Evolutionary conservation across 2,329 filamentous ascomycete genomes (phyloP), one percentile per base, ranked within the genome.

Genomic region (Fusarium sp.): DNA sequence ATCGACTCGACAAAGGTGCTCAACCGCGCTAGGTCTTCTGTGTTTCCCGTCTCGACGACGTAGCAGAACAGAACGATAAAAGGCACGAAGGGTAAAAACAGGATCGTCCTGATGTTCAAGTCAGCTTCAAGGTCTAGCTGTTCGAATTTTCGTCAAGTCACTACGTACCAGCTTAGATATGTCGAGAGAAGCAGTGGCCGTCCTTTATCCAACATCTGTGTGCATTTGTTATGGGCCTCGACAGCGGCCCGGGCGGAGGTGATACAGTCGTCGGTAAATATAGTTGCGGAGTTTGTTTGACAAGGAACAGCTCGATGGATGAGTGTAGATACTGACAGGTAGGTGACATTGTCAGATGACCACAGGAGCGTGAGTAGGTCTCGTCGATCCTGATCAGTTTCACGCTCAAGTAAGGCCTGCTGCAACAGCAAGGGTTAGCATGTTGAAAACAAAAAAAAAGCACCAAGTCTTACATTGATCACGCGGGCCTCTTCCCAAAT

Each of bases 51-150:
- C 69, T 87, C 84, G 54, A 86, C 83, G 5, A 83, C 82, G 6
- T 84, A 80, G 34, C 83, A 85, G 78, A 88, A 87, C 5, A 87
- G 79, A 5, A 87, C 83, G 54, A 86, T 86, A 71, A 87, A 88
- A 0, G 85, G 84, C 12, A 86, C 84, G 62, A 88, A 87, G 0
- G 85, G 86, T 12, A 84, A 82, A 70, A 86, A 86, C 2, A 86
- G 76, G 5, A 85, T 76, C 1, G 80, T 83, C 83, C 82, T 84
- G 31, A 12, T n/a, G n/a, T n/a, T n/a, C n/a, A n/a, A n/a, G n/a
- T 15, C 4, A 34, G 10, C 39, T n/a, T 6, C 5, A 12, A 6
- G 13, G n/a, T n/a, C n/a, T n/a, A n/a, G n/a, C n/a, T n/a, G n/a
- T n/a, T n/a, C n/a, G n/a, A n/a, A n/a, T n/a, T n/a, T n/a, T n/a